Base-by-base conservation (phyloP, 2,329 filamentous ascomycete genomes). In the Clarireedia sp. region DNA sequence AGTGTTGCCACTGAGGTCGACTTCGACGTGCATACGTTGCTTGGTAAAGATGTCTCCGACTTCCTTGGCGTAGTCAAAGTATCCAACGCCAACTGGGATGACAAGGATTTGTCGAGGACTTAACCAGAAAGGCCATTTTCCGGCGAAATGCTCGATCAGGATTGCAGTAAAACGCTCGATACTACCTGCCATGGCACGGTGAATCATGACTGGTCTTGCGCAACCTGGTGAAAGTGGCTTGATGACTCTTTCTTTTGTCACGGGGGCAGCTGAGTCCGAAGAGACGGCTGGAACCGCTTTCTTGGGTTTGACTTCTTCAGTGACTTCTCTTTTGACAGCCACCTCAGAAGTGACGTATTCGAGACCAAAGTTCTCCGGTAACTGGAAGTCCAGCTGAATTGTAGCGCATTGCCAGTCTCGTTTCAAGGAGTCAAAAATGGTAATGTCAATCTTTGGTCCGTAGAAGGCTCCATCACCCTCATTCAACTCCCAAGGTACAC, bases 401-500 rank as follows among this genome's bases (percentile, higher is more conserved):
- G 92, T 97, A 64, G 92, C 90, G 67, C 89, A 95, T 72, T 95
- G 88, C 75, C 85, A 88, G 58, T 91, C 89, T 69, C 91, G 82
- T 72, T 84, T 83, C 63, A 96, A 77, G 46, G 89, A 89, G 72
- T 96, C 92, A 51, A 85, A 86, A 67, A 99, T 91, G 59, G 89
- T 95, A 68, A 99, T 94, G 66, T 99, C 94, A 65, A 97, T 96
- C 81, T 99, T 99, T 51, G 94, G 94, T 1, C 94, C 94, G 71
- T 99, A 99, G 75, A 97, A 99, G 52, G 94, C 94, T 68, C 94
- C 94, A 66, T 99, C 94, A 56, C 92, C 94, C 58, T 90, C 87
- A 72, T 97, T 96, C 51, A 96, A 77, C 70, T 89, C 87, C 94
- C 94, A 99, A 60, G 83, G 77, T 36, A 83, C 79, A 58, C 85